Percentiles rank a stretch among this genome's conserved stretches.
Evolutionary conservation across 495 filamentous ascomycete genomes (phyloP).

Genomic region (Immersiella caudata): DNA sequence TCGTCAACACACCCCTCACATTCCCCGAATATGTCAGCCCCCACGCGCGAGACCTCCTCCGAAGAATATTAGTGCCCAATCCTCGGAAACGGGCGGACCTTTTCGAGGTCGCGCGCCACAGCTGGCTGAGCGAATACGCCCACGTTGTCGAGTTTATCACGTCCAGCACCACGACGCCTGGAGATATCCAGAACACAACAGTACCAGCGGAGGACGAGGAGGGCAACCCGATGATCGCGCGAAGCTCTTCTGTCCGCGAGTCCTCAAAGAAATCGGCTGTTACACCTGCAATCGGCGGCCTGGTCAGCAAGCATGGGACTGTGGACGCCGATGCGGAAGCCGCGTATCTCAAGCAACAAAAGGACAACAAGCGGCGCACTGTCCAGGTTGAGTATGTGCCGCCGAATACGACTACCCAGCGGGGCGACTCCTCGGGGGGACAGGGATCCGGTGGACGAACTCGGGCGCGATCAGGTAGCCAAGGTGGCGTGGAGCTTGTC

Average conservation of each 20-base stretch:
- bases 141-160: constrained; percentile 96
- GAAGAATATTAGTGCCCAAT: constrained; percentile 94
- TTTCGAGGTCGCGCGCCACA: constrained; percentile 97
- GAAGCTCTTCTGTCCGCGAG: constrained; percentile 91
- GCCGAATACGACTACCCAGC: constrained; percentile 77
- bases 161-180: constrained; percentile 84
- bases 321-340: constrained; percentile 68
- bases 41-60: constrained; percentile 88
- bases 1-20: constrained; percentile 93
- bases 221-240: constrained; percentile 68
- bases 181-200: constrained; percentile 82
- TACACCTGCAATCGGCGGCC: constrained; percentile 64
- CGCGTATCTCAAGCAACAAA: constrained; percentile 55
- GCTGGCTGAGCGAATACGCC: constrained; percentile 95
- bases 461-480: constrained; percentile 54
- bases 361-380: constrained; percentile 88
- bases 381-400: constrained; percentile 98
- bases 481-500: constrained; percentile 50
- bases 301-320: constrained; percentile 74
- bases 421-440: constrained; percentile 45
- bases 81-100: constrained; percentile 92
- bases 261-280: constrained; percentile 66
- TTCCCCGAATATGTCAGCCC: constrained; percentile 99
- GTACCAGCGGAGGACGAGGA: constrained; percentile 63
- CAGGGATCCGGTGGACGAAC: constrained; percentile 45